Percentiles rank a stretch among this genome's conserved stretches.
Evolutionary conservation across 2,329 filamentous ascomycete species (phyloP).

Genomic region (Fusarium anthophilum): DNA sequence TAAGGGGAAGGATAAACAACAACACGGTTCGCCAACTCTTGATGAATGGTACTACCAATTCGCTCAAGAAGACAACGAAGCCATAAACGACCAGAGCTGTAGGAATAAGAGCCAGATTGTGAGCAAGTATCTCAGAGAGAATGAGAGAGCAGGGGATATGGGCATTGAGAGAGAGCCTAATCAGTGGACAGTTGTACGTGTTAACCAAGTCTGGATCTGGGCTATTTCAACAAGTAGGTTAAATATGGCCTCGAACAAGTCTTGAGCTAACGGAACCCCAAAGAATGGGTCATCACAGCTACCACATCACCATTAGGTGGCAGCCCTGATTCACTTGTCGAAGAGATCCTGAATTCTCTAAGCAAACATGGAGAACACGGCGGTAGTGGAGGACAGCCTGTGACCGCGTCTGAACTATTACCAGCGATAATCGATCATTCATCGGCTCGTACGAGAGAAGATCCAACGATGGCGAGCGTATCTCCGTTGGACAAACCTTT

Average conservation of each 20-base stretch:
- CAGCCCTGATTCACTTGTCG: background rate
- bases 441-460: background rate
- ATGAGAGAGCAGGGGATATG: too few relatives aligned
- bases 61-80: background rate
- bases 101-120: background rate
- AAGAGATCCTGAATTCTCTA: background rate
- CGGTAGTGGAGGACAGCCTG: background rate
- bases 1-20: background rate
- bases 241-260: background rate
- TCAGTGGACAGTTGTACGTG: background rate
- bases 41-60: conserved; percentile 6
- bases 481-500: background rate
- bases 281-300: conserved; percentile 1
- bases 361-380: background rate
- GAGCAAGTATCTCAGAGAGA: background rate
- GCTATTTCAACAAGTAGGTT: background rate
- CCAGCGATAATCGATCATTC: background rate
- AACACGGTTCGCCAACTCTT: background rate
- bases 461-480: accelerated
- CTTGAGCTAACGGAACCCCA: background rate
- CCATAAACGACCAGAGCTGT: background rate
- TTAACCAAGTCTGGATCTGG: conserved; percentile 5
- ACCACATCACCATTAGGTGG: background rate
- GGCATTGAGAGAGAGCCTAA: background rate
- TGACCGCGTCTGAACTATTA: background rate